phyloP scores from a whole-genome alignment of 352 stramenopile genomes.

The Phytophthora melonis region DNA sequence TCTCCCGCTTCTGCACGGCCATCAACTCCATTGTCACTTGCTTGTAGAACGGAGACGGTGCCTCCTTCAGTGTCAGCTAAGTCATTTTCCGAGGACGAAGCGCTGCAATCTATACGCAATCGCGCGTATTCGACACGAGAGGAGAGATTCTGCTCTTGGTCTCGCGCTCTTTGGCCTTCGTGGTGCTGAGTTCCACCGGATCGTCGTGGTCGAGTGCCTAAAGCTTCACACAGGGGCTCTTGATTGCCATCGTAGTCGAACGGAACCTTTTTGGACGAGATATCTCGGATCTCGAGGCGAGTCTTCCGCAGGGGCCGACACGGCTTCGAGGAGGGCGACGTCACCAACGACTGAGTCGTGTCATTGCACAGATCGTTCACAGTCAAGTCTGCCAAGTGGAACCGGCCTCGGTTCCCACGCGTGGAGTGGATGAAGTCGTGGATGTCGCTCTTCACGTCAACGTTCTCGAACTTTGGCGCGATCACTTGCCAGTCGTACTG shows the following conservation, averaged over 20 bases:
- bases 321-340: slow-evolving; percentile 56
- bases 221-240: slow-evolving; percentile 47
- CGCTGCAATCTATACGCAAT: slow-evolving; percentile 25
- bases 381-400: slow-evolving; percentile 55
- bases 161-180: slow-evolving; percentile 7
- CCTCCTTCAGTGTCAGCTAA: slow-evolving; percentile 2
- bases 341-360: slow-evolving; percentile 39
- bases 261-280: slow-evolving; percentile 70
- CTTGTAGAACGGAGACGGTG: background rate
- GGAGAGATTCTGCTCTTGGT: slow-evolving; percentile 5
- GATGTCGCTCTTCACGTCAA: slow-evolving; percentile 78
- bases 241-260: slow-evolving; percentile 72
- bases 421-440: slow-evolving; percentile 66
- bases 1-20: slow-evolving; percentile 3
- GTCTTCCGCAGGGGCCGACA: slow-evolving; percentile 57
- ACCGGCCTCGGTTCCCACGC: slow-evolving; percentile 15
- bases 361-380: slow-evolving; percentile 72
- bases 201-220: slow-evolving; percentile 41
- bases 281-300: slow-evolving; percentile 70
- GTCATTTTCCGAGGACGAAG: slow-evolving; percentile 13
- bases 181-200: slow-evolving; percentile 2
- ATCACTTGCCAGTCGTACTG: slow-evolving; percentile 92
- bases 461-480: slow-evolving; percentile 72
- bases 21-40: background rate
- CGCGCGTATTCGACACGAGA: slow-evolving; percentile 4